Percentiles rank a stretch among this genome's conserved stretches.
phyloP scores from a whole-genome alignment of 78 protist species.

The Neovahlkampfia damariscottae region DNA sequence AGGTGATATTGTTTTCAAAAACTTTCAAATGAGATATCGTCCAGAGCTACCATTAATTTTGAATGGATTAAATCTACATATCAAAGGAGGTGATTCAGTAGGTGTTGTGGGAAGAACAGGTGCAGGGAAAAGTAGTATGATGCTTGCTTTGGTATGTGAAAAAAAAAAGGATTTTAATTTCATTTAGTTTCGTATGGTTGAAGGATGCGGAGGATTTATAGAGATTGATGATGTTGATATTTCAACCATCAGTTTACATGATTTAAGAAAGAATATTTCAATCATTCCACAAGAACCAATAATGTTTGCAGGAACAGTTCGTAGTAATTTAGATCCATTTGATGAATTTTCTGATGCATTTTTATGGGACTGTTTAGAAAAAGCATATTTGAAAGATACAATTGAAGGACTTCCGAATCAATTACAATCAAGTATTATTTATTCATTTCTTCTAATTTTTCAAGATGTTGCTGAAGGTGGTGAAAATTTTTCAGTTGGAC shows the following conservation, averaged over 20 bases:
- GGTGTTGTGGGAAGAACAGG: conserved; percentile 86
- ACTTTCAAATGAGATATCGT: conserved; percentile 46
- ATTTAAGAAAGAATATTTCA: conserved; percentile 33
- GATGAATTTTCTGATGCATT: not conserved
- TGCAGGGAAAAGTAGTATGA: conserved; percentile 38
- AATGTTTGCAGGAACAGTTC: conserved; percentile 49
- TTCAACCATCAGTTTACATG: conserved; percentile 8
- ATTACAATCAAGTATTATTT: no score
- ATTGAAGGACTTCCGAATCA: conserved; percentile 8
- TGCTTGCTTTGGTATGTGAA: conserved; percentile 38
- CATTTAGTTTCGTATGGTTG: conserved; percentile 17
- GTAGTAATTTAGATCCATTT: conserved; percentile 40
- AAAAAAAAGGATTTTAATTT: no score
- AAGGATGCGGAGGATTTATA: conserved; percentile 27
- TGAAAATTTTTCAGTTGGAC: conserved; percentile 53
- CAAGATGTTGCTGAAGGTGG: conserved; percentile 23
- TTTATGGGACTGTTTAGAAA: conserved; percentile 43
- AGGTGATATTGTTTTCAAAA: conserved; percentile 40
- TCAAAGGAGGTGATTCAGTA: conserved; percentile 52
- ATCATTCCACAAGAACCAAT: conserved; percentile 69
- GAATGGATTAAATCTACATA: conserved; percentile 5
- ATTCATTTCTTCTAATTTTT: no score
- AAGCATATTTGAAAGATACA: not conserved
- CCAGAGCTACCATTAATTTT: conserved; percentile 32
- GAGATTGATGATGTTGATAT: conserved; percentile 34